Percentiles rank a stretch among this genome's conserved stretches.
Conservation (phyloP, 192 early-diverging fungal species). For the Coemansia sp. region DNA sequence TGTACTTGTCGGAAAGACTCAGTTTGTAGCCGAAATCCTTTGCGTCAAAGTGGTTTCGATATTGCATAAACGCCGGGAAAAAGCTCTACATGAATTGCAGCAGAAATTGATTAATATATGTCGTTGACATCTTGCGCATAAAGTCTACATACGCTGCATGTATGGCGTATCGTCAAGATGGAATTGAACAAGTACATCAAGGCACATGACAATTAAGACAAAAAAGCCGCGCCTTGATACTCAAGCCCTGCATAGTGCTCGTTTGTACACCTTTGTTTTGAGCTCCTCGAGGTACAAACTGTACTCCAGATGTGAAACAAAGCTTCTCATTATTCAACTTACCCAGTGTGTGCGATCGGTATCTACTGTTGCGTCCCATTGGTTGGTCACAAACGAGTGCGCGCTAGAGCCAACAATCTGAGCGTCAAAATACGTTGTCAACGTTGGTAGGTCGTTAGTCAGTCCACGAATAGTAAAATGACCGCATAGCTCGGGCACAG, state of each 20-base stretch:
- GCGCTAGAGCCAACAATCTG: conserved; percentile 64
- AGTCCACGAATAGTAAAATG: conserved; percentile 74
- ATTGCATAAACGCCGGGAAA: conserved; percentile 45
- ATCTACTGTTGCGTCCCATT: conserved; percentile 71
- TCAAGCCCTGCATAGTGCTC: too few species aligned
- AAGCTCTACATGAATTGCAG: conserved; percentile 26
- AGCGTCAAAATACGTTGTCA: conserved; percentile 76
- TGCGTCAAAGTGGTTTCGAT: conserved; percentile 40
- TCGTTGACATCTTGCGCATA: too few species aligned
- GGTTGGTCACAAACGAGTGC: conserved; percentile 66
- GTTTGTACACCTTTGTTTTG: too few species aligned
- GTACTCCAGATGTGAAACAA: too few species aligned
- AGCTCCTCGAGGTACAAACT: too few species aligned
- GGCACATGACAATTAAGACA: too few species aligned
- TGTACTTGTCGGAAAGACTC: conserved; percentile 53
- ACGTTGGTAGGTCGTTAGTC: conserved; percentile 64
- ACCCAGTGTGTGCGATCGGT: conserved; percentile 72
- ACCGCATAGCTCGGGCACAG: conserved; percentile 64
- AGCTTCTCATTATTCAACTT: too few species aligned
- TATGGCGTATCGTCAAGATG: too few species aligned
- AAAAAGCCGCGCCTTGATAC: too few species aligned
- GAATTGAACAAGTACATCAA: too few species aligned
- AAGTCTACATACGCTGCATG: too few species aligned
- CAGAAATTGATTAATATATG: conserved; percentile 2
- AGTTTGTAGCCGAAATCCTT: conserved; percentile 48